A percentile compares a stretch with the other conserved stretches of the same genome.
Evolutionary conservation across 148 eudicot genomes (phyloP).

Genomic region (Rhododendron williamsianum): DNA sequence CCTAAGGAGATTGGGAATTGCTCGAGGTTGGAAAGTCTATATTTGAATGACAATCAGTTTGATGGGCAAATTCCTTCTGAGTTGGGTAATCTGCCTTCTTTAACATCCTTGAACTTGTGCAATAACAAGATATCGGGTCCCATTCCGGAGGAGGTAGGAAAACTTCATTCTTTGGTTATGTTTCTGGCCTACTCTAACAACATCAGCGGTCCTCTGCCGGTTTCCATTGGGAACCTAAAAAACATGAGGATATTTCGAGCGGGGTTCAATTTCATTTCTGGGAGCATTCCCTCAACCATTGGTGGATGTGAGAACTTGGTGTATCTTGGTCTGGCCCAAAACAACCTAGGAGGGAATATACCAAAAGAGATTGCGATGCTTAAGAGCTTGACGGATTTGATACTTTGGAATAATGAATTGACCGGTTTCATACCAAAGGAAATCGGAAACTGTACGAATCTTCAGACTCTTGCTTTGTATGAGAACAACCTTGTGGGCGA

Average conservation of each 20-base stretch:
- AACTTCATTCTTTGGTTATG: conserved; percentile 51
- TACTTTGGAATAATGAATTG: conserved; percentile 69
- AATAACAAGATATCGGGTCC: conserved; percentile 73
- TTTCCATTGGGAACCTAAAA: conserved; percentile 64
- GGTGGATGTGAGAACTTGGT: conserved; percentile 52
- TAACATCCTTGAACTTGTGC: conserved; percentile 67
- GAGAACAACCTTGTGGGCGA: conserved; percentile 73
- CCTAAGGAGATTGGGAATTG: conserved; percentile 71
- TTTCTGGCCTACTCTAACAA: conserved; percentile 72
- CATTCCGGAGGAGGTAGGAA: conserved; percentile 72
- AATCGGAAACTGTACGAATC: conserved; percentile 72
- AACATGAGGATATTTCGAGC: conserved; percentile 60
- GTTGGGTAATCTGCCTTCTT: conserved; percentile 47
- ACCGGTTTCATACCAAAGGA: conserved; percentile 70
- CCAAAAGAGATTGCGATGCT: conserved; percentile 82
- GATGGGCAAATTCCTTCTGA: conserved; percentile 66
- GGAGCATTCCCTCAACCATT: conserved; percentile 73
- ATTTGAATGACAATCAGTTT: conserved; percentile 57
- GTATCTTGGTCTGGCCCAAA: conserved; percentile 86
- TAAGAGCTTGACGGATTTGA: conserved; percentile 47
- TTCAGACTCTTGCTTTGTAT: conserved; percentile 73
- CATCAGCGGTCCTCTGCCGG: conserved; percentile 60
- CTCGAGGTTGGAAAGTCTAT: conserved; percentile 37
- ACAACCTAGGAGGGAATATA: conserved; percentile 50
- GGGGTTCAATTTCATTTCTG: conserved; percentile 69